phyloP scores from a whole-genome alignment of 495 filamentous ascomycete genomes.

The Jackrogersella multiformis region DNA sequence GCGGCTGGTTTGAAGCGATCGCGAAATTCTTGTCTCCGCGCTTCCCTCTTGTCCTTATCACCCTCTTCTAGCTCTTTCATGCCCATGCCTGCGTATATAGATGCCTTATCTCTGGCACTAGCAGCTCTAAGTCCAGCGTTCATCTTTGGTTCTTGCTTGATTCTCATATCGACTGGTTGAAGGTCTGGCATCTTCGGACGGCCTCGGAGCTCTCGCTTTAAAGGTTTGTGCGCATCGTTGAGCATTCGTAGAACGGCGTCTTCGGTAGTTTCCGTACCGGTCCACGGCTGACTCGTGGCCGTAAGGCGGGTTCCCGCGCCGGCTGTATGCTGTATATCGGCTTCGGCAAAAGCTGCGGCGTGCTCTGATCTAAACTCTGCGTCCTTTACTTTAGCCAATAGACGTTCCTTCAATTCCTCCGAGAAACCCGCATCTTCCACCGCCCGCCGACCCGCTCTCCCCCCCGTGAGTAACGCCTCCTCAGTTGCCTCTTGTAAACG shows the following conservation, averaged over 20 bases:
- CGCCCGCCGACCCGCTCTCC: constrained; percentile 74
- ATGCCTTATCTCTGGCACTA: constrained; percentile 79
- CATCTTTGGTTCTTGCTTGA: constrained; percentile 52
- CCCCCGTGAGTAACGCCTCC: constrained; percentile 75
- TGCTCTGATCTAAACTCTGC: constrained; percentile 76
- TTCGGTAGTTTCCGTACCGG: constrained; percentile 73
- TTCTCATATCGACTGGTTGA: constrained; percentile 67
- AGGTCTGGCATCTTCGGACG: constrained; percentile 62
- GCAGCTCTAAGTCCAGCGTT: constrained; percentile 70
- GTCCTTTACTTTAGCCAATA: constrained; percentile 77
- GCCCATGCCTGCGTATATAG: constrained; percentile 70
- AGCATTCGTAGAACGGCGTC: constrained; percentile 91
- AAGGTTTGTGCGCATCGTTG: constrained; percentile 78
- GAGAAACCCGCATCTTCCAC: constrained; percentile 87
- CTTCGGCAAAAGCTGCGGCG: constrained; percentile 73
- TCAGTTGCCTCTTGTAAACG: constrained; percentile 83
- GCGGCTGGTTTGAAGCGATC: constrained; percentile 81
- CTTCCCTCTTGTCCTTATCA: constrained; percentile 73
- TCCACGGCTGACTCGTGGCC: constrained; percentile 79
- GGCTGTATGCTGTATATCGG: constrained; percentile 68
- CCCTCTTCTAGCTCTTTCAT: constrained; percentile 61
- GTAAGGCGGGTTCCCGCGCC: constrained; percentile 76
- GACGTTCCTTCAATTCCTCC: constrained; percentile 77
- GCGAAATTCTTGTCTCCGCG: constrained; percentile 73
- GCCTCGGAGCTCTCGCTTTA: constrained; percentile 58